Evolutionary conservation across 176 grass and related monocot genomes (phyloP).

Genomic region (Hsuehochloa calcarea): DNA sequence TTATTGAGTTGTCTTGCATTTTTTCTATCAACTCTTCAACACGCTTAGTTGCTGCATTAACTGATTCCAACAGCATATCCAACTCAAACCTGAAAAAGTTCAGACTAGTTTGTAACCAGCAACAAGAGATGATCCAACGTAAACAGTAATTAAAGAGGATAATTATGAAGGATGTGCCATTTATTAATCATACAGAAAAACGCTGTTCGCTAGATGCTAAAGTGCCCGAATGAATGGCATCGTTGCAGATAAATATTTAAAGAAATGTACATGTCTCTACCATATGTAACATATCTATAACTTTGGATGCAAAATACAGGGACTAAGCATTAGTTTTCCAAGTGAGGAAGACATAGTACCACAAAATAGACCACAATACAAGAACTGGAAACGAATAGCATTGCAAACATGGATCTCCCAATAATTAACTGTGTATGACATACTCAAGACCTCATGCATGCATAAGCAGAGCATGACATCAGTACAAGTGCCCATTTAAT

Average conservation of each 20-base stretch:
- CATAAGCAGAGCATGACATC: not conserved
- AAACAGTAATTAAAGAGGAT: slow-evolving; percentile 12
- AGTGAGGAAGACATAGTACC: not conserved
- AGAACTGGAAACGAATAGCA: not conserved
- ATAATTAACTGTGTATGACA: not conserved
- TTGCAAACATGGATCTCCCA: slow-evolving; percentile 15
- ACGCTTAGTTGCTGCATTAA: slow-evolving; percentile 82
- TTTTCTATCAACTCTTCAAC: slow-evolving; percentile 97
- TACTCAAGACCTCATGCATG: not conserved
- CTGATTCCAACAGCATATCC: slow-evolving; percentile 97
- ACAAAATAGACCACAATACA: not conserved
- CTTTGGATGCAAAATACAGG: not conserved
- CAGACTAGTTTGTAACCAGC: slow-evolving; percentile 16
- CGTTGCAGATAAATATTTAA: not conserved
- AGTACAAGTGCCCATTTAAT: not conserved
- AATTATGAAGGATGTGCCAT: not conserved
- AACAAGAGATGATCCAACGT: not conserved
- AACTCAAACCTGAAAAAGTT: slow-evolving; percentile 79
- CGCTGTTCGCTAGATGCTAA: not conserved
- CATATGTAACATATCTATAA: not conserved
- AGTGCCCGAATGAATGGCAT: not conserved
- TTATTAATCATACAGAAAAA: not conserved
- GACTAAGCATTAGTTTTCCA: not conserved
- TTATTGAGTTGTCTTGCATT: slow-evolving; percentile 91
- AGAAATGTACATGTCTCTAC: not conserved